These are phyloP conservation scores for Amniculicola lignicola DNA, from an alignment of 495 filamentous ascomycete species.

Conservation along the genomic window DNA sequence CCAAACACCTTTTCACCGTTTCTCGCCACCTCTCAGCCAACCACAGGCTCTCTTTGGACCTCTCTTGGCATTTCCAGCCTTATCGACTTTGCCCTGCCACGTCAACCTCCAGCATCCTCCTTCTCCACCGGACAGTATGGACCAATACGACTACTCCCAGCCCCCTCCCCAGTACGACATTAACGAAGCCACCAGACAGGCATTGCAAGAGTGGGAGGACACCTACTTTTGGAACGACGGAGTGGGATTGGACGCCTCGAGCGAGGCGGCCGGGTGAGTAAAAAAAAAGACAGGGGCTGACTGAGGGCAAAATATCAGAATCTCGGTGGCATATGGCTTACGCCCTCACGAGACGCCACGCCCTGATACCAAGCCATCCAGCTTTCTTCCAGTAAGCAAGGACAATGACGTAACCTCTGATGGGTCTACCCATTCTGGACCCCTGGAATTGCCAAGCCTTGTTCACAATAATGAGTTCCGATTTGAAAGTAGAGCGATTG, in stretches of 20 bases:
- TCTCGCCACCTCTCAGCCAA: neutral
- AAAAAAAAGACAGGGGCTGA: constrained; percentile 36
- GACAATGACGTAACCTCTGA: neutral
- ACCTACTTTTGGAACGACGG: neutral
- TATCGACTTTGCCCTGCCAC: constrained; percentile 13
- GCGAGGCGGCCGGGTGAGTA: constrained; percentile 17
- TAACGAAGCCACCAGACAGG: constrained; percentile 4
- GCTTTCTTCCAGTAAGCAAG: neutral
- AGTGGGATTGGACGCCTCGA: neutral
- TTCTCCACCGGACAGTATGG: neutral
- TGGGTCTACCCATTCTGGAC: neutral
- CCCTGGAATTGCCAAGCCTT: neutral
- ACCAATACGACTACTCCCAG: constrained; percentile 5
- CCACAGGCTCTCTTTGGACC: neutral
- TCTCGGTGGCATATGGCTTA: neutral
- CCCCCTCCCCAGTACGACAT: constrained; percentile 6
- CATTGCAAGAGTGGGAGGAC: neutral
- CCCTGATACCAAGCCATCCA: neutral
- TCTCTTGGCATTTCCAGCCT: constrained; percentile 29
- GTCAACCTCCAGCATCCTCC: constrained; percentile 10
- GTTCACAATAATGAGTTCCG: neutral
- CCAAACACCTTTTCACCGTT: constrained; percentile 1
- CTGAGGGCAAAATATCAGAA: constrained; percentile 7
- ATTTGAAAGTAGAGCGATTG: neutral
- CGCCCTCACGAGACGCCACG: neutral